Evolutionary conservation across 495 filamentous ascomycete species (phyloP), one percentile per base, ranked within the genome.

Genomic region (Aspergillus carlsbadensis): DNA sequence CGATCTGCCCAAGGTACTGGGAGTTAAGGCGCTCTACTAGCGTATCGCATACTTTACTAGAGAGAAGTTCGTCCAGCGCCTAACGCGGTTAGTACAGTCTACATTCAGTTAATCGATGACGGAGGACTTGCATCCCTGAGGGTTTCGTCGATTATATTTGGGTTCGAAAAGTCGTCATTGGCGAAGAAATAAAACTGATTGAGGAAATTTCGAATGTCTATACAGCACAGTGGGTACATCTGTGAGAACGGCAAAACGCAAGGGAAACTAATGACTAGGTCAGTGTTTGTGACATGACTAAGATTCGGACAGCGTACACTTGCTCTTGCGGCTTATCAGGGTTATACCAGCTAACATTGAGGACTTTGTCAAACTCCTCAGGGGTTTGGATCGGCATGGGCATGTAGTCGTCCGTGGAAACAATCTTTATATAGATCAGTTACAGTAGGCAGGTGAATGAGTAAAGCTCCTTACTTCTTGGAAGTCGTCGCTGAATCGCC

Each of bases 201-300:
- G 24, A 96, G 77, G 65, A 98, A 96, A 65, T 96, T 95, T 22
- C 92, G 84, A 63, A 99, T 97, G 62, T 97, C 90, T 61, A 96
- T 96, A 76, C 94, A 99, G 72, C 92, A 96, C 31, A 96, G 79
- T 5, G 92, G 92, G 68, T 98, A 99, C 94, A 99, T 98, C 57
- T 97, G 92, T 35, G 92, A 97, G 68, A 99, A 99, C 11, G 94
- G 94, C 13, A 99, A 75, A 49, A 96, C 88, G 67, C 86, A 92
- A 4, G 94, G 95, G 65, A 93, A 96, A 2, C 91, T 93, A 57
- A 41, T 45, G 15, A 42, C 22, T 24, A 49, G 17, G 65, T 69
- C 21, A 67, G 40, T 48, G 20, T 35, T n/a, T n/a, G n/a, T n/a
- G n/a, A n/a, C n/a, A n/a, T n/a, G n/a, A n/a, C n/a, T n/a, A n/a